These are phyloP conservation scores for Strobilomyces dryophilus DNA, from an alignment of 768 basidiomycete genomes.

Conservation along the genomic window DNA sequence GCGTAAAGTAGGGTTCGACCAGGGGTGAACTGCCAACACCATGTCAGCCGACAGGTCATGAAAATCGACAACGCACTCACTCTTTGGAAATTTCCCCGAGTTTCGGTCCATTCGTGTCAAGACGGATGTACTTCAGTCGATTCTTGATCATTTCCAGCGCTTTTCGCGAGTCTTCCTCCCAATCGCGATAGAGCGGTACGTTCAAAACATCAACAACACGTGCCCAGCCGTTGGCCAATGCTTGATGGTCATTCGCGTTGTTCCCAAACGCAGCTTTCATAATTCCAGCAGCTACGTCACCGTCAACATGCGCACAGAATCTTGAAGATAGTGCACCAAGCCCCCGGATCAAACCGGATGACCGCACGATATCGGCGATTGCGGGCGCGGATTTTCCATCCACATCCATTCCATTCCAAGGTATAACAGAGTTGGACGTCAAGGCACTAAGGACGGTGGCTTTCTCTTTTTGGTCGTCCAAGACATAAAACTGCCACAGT, in stretches of 20 bases:
- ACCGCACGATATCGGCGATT: conserved; percentile 60
- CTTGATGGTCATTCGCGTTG: conserved; percentile 41
- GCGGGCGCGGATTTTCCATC: conserved; percentile 56
- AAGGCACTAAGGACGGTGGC: conserved; percentile 42
- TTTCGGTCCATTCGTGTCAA: conserved; percentile 82
- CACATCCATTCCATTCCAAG: conserved; percentile 63
- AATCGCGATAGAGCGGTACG: conserved; percentile 81
- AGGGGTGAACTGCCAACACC: conserved; percentile 60
- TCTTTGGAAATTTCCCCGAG: conserved; percentile 70
- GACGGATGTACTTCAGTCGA: conserved; percentile 72
- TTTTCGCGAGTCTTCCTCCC: conserved; percentile 74
- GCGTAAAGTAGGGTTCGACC: conserved; percentile 91
- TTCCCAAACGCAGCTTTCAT: conserved; percentile 63
- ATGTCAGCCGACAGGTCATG: conserved; percentile 8
- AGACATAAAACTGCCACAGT: conserved; percentile 93
- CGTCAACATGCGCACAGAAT: conserved; percentile 62
- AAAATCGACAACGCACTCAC: conserved; percentile 42
- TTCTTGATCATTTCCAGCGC: conserved; percentile 74
- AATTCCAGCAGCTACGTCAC: conserved; percentile 66
- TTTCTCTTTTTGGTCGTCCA: conserved; percentile 65
- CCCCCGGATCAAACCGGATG: conserved; percentile 53
- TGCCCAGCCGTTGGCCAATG: conserved; percentile 69
- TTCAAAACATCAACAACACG: conserved; percentile 83
- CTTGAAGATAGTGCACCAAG: conserved; percentile 59
- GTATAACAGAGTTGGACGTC: conserved; percentile 33